phyloP scores from a whole-genome alignment of 1,284 basidiomycete genomes.

The Tylopilus sp. region DNA sequence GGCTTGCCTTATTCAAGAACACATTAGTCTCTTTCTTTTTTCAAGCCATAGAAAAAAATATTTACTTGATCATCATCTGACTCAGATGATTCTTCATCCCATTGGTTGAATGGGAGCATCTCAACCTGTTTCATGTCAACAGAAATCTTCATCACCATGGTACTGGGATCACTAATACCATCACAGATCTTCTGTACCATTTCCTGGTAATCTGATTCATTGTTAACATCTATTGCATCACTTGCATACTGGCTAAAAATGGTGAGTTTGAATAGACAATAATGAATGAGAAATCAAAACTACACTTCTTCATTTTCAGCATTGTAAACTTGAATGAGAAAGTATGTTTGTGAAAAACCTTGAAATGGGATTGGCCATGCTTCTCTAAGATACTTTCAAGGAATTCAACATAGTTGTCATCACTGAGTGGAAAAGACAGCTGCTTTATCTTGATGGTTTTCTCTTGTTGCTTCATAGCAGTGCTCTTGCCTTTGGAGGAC shows the following conservation, averaged over 20 bases:
- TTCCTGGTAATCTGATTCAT: conserved; percentile 11
- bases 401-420: background rate
- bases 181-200: conserved; percentile 5
- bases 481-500: background rate
- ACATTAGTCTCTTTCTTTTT: too few relatives aligned
- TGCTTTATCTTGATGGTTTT: background rate
- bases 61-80: background rate
- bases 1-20: too few relatives aligned
- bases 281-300: background rate
- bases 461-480: background rate
- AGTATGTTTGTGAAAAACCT: background rate
- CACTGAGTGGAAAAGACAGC: background rate
- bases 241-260: background rate
- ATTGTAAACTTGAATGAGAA: background rate
- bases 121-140: background rate
- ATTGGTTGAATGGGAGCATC: background rate
- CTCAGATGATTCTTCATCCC: background rate
- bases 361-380: background rate
- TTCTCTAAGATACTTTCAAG: background rate
- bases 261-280: background rate
- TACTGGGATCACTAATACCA: background rate
- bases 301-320: background rate
- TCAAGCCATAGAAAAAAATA: background rate
- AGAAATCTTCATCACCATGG: background rate
- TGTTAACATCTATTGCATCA: conserved; percentile 13